These are phyloP conservation scores for Phytophthora vignae DNA, from an alignment of 352 stramenopile species.

Conservation along the genomic window DNA sequence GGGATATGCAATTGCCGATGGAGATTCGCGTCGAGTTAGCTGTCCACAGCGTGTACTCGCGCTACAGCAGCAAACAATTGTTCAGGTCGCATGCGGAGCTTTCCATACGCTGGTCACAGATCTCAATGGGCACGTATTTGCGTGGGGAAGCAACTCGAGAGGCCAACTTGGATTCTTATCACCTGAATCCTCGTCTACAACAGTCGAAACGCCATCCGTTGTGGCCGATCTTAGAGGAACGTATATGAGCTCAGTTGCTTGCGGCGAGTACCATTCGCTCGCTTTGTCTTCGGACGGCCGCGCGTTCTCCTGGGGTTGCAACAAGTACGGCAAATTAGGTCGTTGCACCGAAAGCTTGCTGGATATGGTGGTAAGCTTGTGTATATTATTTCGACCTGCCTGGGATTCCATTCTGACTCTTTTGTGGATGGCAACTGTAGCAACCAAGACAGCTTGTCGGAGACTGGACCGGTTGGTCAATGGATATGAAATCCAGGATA, in stretches of 20 bases:
- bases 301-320: constrained; percentile 81
- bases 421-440: constrained; percentile 29
- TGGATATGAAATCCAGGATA: constrained; percentile 42
- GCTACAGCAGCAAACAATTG: constrained; percentile 48
- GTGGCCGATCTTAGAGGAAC: constrained; percentile 58
- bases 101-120: constrained; percentile 79
- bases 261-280: constrained; percentile 80
- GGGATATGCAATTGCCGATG: constrained; percentile 57
- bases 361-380: constrained; percentile 49
- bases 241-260: constrained; percentile 71
- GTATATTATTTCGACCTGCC: not conserved
- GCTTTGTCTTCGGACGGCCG: constrained; percentile 62
- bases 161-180: constrained; percentile 60
- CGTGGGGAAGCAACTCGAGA: constrained; percentile 70
- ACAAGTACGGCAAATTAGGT: constrained; percentile 72
- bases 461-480: constrained; percentile 50
- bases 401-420: constrained; percentile 5
- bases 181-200: constrained; percentile 24
- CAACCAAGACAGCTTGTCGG: constrained; percentile 50
- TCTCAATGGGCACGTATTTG: constrained; percentile 78
- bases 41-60: constrained; percentile 46
- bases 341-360: constrained; percentile 43
- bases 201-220: constrained; percentile 43
- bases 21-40: constrained; percentile 50
- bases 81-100: constrained; percentile 69